Base-by-base conservation (phyloP, 2,329 filamentous ascomycete species). In the Colletotrichum cuscutae region DNA sequence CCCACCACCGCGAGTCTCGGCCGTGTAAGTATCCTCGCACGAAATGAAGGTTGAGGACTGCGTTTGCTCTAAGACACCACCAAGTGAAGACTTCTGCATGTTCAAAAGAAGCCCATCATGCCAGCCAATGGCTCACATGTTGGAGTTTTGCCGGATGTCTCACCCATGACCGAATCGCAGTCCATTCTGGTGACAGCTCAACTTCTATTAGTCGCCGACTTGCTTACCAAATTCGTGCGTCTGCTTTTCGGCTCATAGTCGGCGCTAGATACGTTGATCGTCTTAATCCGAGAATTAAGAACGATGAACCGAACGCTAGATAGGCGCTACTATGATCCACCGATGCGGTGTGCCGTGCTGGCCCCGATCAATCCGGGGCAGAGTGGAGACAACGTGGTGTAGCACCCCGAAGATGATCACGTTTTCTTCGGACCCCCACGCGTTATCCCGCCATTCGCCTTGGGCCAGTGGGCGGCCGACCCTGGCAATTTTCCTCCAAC, bases 401-500 rank as follows among this genome's bases (percentile, higher is more conserved):
- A 68, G 58, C 58, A 52, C 37, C 58, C 69, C 28, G 58, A 32
- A 37, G 11, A 15, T 37, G 68, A 49, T 35, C 53, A 65, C 26
- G 12, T 37, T n/a, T 35, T 42, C 32, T 26, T 11, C 3, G 32
- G 15, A 26, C 49, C 68, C 63, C 68, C 63, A 57, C 56, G 26
- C 42, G 28, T 12, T n/a, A n/a, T 35, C 15, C 11, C 24, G 28
- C 19, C 52, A 52, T 46, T 9, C 11, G 30, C 15, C 26, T 13
- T 53, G 9, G 49, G 12, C 13, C 7, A 42, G 37, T 19, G 37
- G 13, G 37, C 37, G 37, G 4, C 19, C 24, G 8, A 56, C 37
- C 52, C 57, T 15, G 30, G 58, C 52, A 63, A 72, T 68, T 68
- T 72, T 63, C 69, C 65, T 68, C 65, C 69, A 72, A 72, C 69